A percentile compares a stretch with the other conserved stretches of the same genome.
phyloP scores from a whole-genome alignment of 2,329 filamentous ascomycete genomes.

The Cladophialophora bantiana region DNA sequence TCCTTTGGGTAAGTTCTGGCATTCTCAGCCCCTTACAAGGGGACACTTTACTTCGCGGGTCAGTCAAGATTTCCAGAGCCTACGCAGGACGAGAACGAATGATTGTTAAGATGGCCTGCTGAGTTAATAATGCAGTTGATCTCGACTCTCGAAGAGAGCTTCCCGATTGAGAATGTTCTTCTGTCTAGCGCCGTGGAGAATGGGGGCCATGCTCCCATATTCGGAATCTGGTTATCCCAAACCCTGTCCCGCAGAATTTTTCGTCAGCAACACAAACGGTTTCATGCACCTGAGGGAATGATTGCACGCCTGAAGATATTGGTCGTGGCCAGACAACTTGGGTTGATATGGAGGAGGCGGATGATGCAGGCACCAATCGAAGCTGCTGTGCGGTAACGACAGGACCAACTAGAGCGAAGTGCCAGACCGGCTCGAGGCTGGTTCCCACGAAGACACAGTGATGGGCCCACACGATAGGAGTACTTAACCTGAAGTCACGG shows the following conservation, averaged over 20 bases:
- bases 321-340: not conserved
- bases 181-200: not conserved
- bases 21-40: not conserved
- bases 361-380: not conserved
- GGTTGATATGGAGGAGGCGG: not conserved
- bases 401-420: not conserved
- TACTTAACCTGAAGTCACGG: not conserved
- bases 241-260: not conserved
- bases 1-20: not conserved
- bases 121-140: not conserved
- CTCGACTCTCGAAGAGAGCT: not conserved
- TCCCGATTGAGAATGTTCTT: not conserved
- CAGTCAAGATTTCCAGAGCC: not conserved
- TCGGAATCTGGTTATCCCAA: not conserved
- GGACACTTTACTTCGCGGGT: not conserved
- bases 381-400: not conserved
- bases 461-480: not conserved
- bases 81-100: not conserved
- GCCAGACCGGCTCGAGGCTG: not conserved
- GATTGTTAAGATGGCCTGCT: conserved; percentile 4
- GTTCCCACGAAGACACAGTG: not conserved
- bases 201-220: conserved; percentile 4
- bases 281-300: not conserved
- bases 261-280: conserved; percentile 2
- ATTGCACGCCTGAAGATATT: not conserved